A percentile compares a stretch with the other conserved stretches of the same genome.
Conservation (phyloP, 2,329 filamentous ascomycete species). For the Scorias spongiosa region DNA sequence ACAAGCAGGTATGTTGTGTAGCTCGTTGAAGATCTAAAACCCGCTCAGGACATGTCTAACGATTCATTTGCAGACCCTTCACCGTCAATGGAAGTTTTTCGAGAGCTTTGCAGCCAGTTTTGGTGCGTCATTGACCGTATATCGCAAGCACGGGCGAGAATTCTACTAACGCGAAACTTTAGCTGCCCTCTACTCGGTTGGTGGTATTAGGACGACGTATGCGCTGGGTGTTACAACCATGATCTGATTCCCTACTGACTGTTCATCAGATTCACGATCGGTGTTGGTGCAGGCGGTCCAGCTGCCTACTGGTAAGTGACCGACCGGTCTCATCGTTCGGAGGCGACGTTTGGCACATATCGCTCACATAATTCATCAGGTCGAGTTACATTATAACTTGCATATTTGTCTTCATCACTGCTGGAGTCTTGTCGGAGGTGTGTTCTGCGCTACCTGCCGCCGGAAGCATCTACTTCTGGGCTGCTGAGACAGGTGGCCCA, state of each 20-base stretch:
- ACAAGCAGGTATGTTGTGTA: slow-evolving; percentile 34
- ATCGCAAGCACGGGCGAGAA: not conserved
- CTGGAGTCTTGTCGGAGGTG: slow-evolving; percentile 44
- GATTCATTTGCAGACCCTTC: slow-evolving; percentile 30
- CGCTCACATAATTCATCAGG: slow-evolving; percentile 19
- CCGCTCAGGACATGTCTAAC: not conserved
- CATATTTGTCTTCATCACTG: slow-evolving; percentile 46
- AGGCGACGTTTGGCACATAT: not conserved
- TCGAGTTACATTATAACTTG: slow-evolving; percentile 45
- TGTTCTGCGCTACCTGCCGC: slow-evolving; percentile 45
- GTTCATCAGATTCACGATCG: slow-evolving; percentile 35
- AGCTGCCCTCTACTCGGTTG: slow-evolving; percentile 48
- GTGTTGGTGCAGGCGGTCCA: slow-evolving; percentile 45
- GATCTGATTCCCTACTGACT: no score
- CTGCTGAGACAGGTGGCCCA: slow-evolving; percentile 42
- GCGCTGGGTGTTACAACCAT: not conserved
- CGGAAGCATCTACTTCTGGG: slow-evolving; percentile 47
- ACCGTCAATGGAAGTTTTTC: slow-evolving; percentile 41
- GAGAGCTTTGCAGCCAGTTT: slow-evolving; percentile 47
- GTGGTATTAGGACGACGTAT: slow-evolving; percentile 39
- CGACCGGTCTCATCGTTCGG: not conserved
- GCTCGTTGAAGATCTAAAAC: not conserved
- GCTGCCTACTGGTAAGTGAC: slow-evolving; percentile 40
- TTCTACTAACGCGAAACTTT: not conserved
- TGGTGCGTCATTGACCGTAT: slow-evolving; percentile 23